Evolutionary conservation across 2,329 filamentous ascomycete species (phyloP).

Genomic region (Didymella segeticola): DNA sequence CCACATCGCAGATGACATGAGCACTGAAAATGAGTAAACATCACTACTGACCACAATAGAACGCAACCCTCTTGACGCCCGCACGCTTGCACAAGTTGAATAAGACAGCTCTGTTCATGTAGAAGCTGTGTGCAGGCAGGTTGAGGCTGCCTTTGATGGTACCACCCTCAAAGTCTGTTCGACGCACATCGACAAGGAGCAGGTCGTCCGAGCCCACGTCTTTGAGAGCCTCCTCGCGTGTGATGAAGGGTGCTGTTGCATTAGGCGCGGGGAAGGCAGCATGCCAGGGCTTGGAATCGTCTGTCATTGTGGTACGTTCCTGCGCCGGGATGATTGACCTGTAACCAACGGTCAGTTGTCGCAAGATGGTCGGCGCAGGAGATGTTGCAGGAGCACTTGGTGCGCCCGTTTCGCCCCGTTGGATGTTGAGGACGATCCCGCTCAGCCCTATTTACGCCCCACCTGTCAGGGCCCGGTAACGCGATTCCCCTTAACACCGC

Average conservation of each 20-base stretch:
- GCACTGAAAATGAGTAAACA: background rate
- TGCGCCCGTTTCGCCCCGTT: background rate
- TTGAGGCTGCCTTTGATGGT: constrained; percentile 55
- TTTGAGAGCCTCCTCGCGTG: constrained; percentile 47
- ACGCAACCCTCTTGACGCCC: constrained; percentile 55
- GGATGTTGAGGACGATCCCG: constrained; percentile 21
- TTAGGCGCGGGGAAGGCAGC: constrained; percentile 52
- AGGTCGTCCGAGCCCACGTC: constrained; percentile 46
- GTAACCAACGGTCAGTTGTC: background rate
- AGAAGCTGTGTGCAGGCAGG: constrained; percentile 57
- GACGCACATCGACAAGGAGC: constrained; percentile 54
- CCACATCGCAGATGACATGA: constrained; percentile 5
- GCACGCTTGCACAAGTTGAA: constrained; percentile 54
- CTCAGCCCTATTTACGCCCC: constrained; percentile 31
- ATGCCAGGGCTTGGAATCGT: constrained; percentile 43
- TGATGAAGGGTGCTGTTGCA: constrained; percentile 47
- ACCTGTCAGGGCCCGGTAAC: constrained; percentile 17
- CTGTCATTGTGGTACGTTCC: constrained; percentile 23
- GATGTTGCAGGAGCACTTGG: background rate
- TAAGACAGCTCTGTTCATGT: constrained; percentile 53
- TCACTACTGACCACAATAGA: constrained; percentile 52
- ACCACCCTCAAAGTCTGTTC: constrained; percentile 57
- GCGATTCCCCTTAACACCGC: constrained; percentile 25
- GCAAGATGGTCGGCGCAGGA: background rate
- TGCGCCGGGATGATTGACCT: background rate